These are phyloP conservation scores for Micractinium sp. DNA, from an alignment of 139 green algal species.

Conservation along the genomic window DNA sequence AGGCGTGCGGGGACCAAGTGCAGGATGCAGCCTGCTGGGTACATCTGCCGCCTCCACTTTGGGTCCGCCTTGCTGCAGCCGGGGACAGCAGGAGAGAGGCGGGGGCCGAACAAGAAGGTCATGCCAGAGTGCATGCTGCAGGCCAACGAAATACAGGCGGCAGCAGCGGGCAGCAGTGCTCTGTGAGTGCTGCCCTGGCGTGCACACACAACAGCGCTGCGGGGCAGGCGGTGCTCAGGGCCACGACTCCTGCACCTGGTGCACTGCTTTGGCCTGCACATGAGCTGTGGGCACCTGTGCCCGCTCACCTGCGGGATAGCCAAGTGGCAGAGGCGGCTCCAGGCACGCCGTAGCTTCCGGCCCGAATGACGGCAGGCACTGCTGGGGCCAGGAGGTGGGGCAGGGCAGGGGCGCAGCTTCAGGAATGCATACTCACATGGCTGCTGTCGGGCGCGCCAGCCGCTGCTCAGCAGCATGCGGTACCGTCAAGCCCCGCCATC, in stretches of 20 bases:
- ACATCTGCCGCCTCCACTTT: constrained; percentile 60
- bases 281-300: background rate
- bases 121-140: background rate
- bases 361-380: constrained; percentile 46
- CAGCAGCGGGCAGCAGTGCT: too few species aligned
- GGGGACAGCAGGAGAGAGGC: background rate
- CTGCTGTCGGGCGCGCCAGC: too few species aligned
- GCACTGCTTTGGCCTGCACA: background rate
- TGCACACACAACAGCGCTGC: too few species aligned
- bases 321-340: background rate
- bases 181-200: too few species aligned
- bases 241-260: too few species aligned
- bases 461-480: background rate
- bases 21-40: constrained; percentile 82
- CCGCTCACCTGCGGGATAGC: background rate
- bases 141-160: background rate
- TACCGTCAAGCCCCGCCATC: background rate
- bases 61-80: constrained; percentile 18
- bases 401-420: background rate
- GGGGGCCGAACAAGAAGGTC: background rate
- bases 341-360: constrained; percentile 15
- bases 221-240: too few species aligned
- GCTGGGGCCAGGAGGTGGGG: background rate
- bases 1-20: constrained; percentile 78
- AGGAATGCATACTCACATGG: too few species aligned